Evolutionary conservation across 2,329 filamentous ascomycete genomes (phyloP).

Genomic region (Penicillium sp.): DNA sequence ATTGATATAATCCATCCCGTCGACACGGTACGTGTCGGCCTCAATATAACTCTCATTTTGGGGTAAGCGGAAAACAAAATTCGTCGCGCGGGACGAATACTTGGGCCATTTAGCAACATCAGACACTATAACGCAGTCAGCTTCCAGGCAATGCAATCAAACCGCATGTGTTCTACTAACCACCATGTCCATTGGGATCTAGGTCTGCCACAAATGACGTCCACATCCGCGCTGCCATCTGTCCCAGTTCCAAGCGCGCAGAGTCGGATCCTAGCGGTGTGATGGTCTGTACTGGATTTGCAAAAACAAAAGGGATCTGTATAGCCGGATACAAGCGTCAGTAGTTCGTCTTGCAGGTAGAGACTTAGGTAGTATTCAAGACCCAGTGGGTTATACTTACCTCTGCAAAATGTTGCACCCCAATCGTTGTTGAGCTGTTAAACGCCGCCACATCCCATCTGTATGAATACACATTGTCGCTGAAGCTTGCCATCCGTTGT

Average conservation of each 20-base stretch:
- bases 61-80: conserved; percentile 31
- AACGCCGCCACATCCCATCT: conserved; percentile 32
- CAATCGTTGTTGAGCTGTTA: conserved; percentile 26
- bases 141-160: background rate
- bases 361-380: background rate
- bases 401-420: conserved; percentile 33
- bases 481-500: conserved; percentile 22
- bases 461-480: conserved; percentile 25
- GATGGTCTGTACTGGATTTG: conserved; percentile 30
- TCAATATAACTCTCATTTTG: conserved; percentile 27
- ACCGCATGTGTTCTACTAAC: conserved; percentile 13
- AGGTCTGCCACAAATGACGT: conserved; percentile 30
- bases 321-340: background rate
- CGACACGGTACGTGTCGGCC: conserved; percentile 24
- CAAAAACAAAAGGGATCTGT: conserved; percentile 34
- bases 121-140: conserved; percentile 14
- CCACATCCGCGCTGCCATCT: conserved; percentile 34
- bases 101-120: conserved; percentile 24
- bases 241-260: conserved; percentile 24
- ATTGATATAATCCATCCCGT: conserved; percentile 30
- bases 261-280: conserved; percentile 27
- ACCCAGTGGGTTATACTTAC: conserved; percentile 11
- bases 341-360: background rate
- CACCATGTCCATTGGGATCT: conserved; percentile 29
- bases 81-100: conserved; percentile 18